Evolutionary conservation across 2,329 filamentous ascomycete species (phyloP).

Genomic region (Hypoxylon sp.): DNA sequence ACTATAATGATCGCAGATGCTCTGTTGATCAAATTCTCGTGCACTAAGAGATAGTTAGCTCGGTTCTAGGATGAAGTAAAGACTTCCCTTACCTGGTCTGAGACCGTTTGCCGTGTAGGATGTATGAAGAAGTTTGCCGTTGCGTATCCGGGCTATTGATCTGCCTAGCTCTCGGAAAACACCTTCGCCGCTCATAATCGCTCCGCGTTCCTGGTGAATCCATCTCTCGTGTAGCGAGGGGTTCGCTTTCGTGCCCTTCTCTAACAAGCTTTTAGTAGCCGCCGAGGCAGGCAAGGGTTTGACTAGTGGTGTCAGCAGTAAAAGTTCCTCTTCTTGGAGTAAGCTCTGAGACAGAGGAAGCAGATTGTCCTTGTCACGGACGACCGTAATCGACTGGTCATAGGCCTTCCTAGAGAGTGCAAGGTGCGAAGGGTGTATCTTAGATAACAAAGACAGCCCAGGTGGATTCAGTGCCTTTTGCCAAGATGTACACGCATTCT

Average conservation of each 20-base stretch:
- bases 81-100: constrained; percentile 70
- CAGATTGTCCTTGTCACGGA: constrained; percentile 88
- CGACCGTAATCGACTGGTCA: constrained; percentile 92
- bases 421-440: constrained; percentile 86
- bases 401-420: constrained; percentile 88
- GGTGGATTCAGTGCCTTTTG: constrained; percentile 89
- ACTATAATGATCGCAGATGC: constrained; percentile 91
- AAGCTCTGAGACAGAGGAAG: constrained; percentile 87
- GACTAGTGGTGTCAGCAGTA: constrained; percentile 88
- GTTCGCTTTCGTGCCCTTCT: constrained; percentile 61
- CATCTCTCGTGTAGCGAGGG: constrained; percentile 68
- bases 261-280: constrained; percentile 78
- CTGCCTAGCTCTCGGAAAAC: constrained; percentile 92
- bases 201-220: constrained; percentile 70
- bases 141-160: constrained; percentile 86
- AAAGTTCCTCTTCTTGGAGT: constrained; percentile 87
- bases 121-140: constrained; percentile 90
- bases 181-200: constrained; percentile 91
- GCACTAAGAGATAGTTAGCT: constrained; percentile 65
- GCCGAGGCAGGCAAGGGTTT: constrained; percentile 94
- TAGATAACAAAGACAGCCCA: constrained; percentile 81
- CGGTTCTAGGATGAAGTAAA: constrained; percentile 17
- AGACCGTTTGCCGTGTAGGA: constrained; percentile 96
- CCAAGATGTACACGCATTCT: constrained; percentile 90
- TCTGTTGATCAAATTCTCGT: constrained; percentile 91